Percentiles rank a stretch among this genome's conserved stretches.
Evolutionary conservation across 169 alveolate species (phyloP).

Genomic region (Plasmodium ovale): DNA sequence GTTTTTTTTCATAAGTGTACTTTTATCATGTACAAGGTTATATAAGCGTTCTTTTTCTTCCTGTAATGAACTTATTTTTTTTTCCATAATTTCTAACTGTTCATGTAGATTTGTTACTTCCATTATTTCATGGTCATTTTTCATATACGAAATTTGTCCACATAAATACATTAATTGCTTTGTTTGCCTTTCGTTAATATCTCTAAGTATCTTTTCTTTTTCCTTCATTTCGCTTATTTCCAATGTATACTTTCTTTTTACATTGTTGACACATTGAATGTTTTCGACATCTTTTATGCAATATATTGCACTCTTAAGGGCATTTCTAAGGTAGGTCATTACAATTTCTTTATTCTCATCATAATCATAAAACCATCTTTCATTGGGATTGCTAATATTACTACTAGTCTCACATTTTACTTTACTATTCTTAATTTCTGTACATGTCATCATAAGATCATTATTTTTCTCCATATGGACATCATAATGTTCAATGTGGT

Average conservation of each 20-base stretch:
- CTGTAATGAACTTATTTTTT: constrained; percentile 4
- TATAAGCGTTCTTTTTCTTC: constrained; percentile 20
- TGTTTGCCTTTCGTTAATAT: constrained; percentile 65
- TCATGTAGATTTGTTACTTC: neutral
- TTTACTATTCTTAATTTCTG: too few relatives aligned
- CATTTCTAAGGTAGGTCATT: neutral
- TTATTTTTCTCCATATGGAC: neutral
- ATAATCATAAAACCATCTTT: too few relatives aligned
- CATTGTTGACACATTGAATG: neutral
- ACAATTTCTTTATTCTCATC: too few relatives aligned
- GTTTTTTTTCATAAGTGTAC: constrained; percentile 10
- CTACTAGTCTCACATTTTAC: too few relatives aligned
- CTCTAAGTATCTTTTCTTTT: constrained; percentile 30
- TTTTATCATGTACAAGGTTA: constrained; percentile 2
- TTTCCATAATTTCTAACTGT: constrained; percentile 16
- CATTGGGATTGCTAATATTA: too few relatives aligned
- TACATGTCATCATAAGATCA: too few relatives aligned
- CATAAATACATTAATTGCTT: constrained; percentile 23
- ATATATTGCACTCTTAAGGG: neutral
- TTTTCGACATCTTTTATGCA: neutral
- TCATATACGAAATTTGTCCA: constrained; percentile 13
- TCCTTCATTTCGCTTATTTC: constrained; percentile 14
- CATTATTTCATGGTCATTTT: neutral
- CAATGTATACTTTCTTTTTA: neutral
- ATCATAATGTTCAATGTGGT: neutral